Base-by-base conservation (phyloP, 2,329 filamentous ascomycete genomes). In the Corinectria fuckeliana region DNA sequence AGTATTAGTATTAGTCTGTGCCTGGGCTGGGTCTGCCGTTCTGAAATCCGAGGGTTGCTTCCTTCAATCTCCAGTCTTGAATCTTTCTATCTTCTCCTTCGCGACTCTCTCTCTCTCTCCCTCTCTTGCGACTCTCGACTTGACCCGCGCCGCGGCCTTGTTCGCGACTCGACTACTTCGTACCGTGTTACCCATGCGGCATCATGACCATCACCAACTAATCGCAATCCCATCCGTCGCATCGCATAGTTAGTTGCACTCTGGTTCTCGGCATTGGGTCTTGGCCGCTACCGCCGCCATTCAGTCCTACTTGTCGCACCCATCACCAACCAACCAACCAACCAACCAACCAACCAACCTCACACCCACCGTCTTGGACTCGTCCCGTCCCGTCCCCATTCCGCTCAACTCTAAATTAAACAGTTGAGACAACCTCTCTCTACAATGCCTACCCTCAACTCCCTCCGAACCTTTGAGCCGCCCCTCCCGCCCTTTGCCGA, bases 391-490 rank as follows among this genome's bases (percentile, higher is more conserved):
- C 41, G 25, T 26, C 23, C 44, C 25, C 23, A n/a, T 26, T 4
- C n/a, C 32, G 42, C 21, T 20, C 51, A 28, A 21, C 32, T 9
- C 30, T 48, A 42, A 42, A 49, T 36, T 36, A 48, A 20, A 18
- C 4, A 11, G 32, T 30, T n/a, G 21, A 14, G 11, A n/a, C 47
- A 54, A 20, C 25, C 38, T 20, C 21, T n/a, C n/a, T n/a, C n/a
- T n/a, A 51, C 14, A 50, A 71, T 71, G 69, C 69, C 69, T 50
- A 71, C 65, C 18, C 41, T 71, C 45, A 69, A 70, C 57, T 55
- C 67, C 23, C 60, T 68, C 25, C 67, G 65, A 20, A 52, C 65
- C 5, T 69, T 70, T 56, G 69, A 71, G 20, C 47, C 67, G n/a
- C 64, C 67, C 3, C 45, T 69, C 13, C 67, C 67, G 44, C 64